Evolutionary conservation across 176 grass and related monocot genomes (phyloP).

Genomic region (Carex littledalei): DNA sequence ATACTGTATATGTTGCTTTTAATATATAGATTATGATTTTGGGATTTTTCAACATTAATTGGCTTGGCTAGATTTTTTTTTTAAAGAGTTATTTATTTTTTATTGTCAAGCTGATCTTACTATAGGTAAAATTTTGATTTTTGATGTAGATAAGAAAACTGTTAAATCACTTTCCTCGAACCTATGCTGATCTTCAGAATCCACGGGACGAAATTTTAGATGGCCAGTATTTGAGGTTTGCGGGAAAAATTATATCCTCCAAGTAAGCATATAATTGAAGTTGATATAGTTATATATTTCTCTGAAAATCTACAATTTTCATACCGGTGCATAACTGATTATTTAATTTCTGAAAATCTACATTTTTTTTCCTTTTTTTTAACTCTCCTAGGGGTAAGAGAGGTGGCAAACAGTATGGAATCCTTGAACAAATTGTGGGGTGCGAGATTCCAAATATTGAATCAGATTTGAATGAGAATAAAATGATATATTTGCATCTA

Average conservation of each 20-base stretch:
- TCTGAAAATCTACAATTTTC: not conserved
- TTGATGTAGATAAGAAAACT: constrained; percentile 72
- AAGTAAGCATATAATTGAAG: constrained; percentile 43
- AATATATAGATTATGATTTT: not conserved
- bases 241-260: constrained; percentile 69
- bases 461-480: constrained; percentile 43
- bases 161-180: constrained; percentile 92
- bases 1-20: constrained; percentile 6
- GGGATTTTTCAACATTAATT: not conserved
- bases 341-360: not conserved
- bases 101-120: not conserved
- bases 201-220: constrained; percentile 65
- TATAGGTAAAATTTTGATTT: not conserved
- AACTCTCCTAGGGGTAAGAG: constrained; percentile 47
- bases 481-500: constrained; percentile 79
- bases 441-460: constrained; percentile 48
- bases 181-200: constrained; percentile 79
- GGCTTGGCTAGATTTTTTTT: not conserved
- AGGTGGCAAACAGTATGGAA: constrained; percentile 41
- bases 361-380: not conserved
- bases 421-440: constrained; percentile 63
- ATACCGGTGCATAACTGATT: not conserved
- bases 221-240: constrained; percentile 81
- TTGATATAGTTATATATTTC: not conserved
- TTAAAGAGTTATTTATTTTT: not conserved